Conservation (phyloP, 176 grass and related monocot genomes). For the Eragrostis curvula region DNA sequence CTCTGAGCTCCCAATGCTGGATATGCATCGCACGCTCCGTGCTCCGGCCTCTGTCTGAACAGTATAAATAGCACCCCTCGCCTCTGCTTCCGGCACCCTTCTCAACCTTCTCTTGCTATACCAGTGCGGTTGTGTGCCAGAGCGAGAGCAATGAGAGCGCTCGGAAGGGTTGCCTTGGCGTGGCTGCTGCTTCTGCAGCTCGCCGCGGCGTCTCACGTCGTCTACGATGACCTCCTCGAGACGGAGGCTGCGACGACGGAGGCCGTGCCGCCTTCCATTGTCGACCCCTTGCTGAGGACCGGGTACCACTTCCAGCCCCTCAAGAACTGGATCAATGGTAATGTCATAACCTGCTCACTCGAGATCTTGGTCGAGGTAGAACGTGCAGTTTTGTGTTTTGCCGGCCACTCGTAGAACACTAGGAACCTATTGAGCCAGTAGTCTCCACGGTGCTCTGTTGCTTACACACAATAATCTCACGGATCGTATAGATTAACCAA, state of each 20-base stretch:
- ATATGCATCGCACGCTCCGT: neutral
- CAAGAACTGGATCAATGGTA: constrained; percentile 90
- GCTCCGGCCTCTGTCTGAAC: neutral
- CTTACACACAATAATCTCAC: neutral
- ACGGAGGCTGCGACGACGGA: neutral
- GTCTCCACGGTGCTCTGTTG: neutral
- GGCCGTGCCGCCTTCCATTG: constrained; percentile 51
- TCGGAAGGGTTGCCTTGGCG: constrained; percentile 25
- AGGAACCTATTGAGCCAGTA: too few species aligned
- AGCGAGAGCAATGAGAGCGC: constrained; percentile 35
- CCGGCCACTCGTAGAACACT: too few species aligned
- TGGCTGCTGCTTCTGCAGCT: constrained; percentile 51
- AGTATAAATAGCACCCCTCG: constrained; percentile 47
- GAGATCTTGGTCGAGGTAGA: neutral
- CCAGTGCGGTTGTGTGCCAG: neutral
- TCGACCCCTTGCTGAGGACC: constrained; percentile 39
- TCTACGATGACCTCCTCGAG: constrained; percentile 41
- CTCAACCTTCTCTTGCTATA: neutral
- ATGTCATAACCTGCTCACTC: neutral
- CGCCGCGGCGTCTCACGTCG: constrained; percentile 59
- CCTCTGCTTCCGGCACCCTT: constrained; percentile 34
- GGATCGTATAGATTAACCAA: neutral
- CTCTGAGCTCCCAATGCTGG: too few species aligned
- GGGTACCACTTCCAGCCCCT: constrained; percentile 74
- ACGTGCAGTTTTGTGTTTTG: too few species aligned